phyloP scores from a whole-genome alignment of 1,284 basidiomycete genomes.

The Cystobasidium slooffiae region DNA sequence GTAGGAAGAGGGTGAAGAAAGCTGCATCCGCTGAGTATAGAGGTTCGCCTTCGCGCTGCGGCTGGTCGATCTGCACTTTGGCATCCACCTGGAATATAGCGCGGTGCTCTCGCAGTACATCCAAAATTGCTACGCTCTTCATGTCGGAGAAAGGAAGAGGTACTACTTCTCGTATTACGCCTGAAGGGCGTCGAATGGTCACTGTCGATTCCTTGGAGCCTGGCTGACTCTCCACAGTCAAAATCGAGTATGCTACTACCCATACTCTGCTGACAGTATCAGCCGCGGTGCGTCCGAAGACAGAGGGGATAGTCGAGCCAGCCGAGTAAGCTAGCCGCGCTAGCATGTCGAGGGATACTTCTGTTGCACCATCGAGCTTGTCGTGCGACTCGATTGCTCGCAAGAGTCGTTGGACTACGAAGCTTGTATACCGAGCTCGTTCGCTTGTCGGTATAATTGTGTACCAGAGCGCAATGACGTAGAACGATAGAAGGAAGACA shows the following conservation, averaged over 20 bases:
- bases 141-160: neutral
- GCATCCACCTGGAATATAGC: constrained; percentile 14
- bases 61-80: constrained; percentile 6
- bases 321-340: constrained; percentile 82
- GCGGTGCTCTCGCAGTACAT: constrained; percentile 1
- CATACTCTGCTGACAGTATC: constrained; percentile 68
- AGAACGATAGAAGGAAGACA: constrained; percentile 90
- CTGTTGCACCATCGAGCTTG: constrained; percentile 83
- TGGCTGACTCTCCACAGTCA: constrained; percentile 77
- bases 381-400: constrained; percentile 80
- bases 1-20: constrained; percentile 36
- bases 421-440: constrained; percentile 78
- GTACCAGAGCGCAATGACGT: constrained; percentile 94
- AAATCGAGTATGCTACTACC: constrained; percentile 82
- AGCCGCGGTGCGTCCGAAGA: neutral
- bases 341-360: constrained; percentile 98
- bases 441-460: constrained; percentile 84
- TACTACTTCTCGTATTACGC: constrained; percentile 58
- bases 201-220: constrained; percentile 89
- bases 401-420: constrained; percentile 84
- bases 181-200: constrained; percentile 82
- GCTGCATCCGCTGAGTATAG: constrained; percentile 29
- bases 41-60: constrained; percentile 8
- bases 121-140: neutral
- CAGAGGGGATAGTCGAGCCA: neutral